A percentile compares a stretch with the other conserved stretches of the same genome.
These are phyloP conservation scores for Tylopilus balloui DNA, from an alignment of 768 basidiomycete species.

Conservation along the genomic window DNA sequence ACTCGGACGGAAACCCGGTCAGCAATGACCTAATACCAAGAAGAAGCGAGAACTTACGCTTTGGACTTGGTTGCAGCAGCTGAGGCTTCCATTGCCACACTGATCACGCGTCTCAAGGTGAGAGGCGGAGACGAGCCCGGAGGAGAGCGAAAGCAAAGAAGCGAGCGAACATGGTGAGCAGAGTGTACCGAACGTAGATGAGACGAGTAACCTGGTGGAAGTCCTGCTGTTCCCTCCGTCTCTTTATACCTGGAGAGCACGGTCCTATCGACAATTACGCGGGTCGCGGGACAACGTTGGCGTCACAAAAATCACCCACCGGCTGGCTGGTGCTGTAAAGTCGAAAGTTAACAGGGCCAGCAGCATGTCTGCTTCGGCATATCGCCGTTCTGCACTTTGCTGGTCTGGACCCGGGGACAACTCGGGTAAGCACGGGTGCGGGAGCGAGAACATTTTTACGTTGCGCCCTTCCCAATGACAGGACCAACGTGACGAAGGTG, in stretches of 20 bases:
- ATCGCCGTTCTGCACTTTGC: no score
- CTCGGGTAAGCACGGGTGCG: no score
- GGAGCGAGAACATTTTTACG: no score
- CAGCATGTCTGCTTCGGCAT: no score
- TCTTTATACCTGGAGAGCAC: conserved; percentile 12
- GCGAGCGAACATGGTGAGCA: conserved; percentile 15
- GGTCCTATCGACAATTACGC: conserved; percentile 6
- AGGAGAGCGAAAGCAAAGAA: conserved; percentile 17
- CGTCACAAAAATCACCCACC: not conserved
- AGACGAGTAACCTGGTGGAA: no score
- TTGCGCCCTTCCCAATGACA: no score
- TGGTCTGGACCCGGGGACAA: no score
- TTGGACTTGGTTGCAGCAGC: conserved; percentile 11
- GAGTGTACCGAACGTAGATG: not conserved
- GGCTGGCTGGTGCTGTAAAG: conserved; percentile 1
- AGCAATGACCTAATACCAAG: not conserved
- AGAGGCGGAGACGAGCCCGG: conserved; percentile 7
- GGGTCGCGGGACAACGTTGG: no score
- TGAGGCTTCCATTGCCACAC: conserved; percentile 4
- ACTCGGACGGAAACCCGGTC: not conserved
- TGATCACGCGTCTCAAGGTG: conserved; percentile 4
- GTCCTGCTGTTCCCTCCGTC: not conserved
- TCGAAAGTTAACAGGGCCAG: no score
- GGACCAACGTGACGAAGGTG: no score
- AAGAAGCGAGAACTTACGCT: not conserved